Conservation (phyloP, 768 basidiomycete species). For the Tephrocybe sp. region DNA sequence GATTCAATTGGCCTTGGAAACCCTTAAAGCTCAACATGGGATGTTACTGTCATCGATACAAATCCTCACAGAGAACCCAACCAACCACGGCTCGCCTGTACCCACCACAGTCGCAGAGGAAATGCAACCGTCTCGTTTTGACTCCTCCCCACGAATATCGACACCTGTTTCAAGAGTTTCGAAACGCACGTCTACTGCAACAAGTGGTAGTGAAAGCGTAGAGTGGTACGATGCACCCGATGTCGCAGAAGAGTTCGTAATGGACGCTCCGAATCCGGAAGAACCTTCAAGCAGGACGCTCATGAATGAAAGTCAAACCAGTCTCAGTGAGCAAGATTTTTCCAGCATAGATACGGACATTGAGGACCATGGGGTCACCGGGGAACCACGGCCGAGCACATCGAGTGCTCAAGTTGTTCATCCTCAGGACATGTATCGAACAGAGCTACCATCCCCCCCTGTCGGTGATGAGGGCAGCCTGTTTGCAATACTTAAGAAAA, state of each 20-base stretch:
- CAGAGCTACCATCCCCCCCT: constrained; percentile 55
- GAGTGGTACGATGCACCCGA: constrained; percentile 82
- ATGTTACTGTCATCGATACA: constrained; percentile 45
- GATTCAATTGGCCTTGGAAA: constrained; percentile 44
- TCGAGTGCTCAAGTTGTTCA: constrained; percentile 2
- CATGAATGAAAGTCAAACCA: constrained; percentile 38
- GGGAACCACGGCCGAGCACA: not conserved
- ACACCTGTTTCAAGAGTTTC: constrained; percentile 32
- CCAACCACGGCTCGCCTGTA: constrained; percentile 34
- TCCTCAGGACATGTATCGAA: constrained; percentile 44
- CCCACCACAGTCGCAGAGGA: constrained; percentile 51
- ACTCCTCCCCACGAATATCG: constrained; percentile 20
- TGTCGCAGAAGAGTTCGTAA: constrained; percentile 67
- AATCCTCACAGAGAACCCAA: constrained; percentile 27
- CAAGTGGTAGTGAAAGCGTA: constrained; percentile 47
- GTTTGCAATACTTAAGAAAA: constrained; percentile 82
- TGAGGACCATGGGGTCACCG: constrained; percentile 32
- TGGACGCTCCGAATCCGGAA: constrained; percentile 46
- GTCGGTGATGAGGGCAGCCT: constrained; percentile 78
- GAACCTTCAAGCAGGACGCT: constrained; percentile 38
- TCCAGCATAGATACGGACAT: constrained; percentile 57
- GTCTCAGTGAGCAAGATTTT: constrained; percentile 34
- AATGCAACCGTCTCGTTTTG: constrained; percentile 20
- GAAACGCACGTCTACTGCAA: constrained; percentile 45
- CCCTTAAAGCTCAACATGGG: constrained; percentile 59